These are phyloP conservation scores for Postia placenta DNA, from an alignment of 768 basidiomycete genomes.

Conservation along the genomic window DNA sequence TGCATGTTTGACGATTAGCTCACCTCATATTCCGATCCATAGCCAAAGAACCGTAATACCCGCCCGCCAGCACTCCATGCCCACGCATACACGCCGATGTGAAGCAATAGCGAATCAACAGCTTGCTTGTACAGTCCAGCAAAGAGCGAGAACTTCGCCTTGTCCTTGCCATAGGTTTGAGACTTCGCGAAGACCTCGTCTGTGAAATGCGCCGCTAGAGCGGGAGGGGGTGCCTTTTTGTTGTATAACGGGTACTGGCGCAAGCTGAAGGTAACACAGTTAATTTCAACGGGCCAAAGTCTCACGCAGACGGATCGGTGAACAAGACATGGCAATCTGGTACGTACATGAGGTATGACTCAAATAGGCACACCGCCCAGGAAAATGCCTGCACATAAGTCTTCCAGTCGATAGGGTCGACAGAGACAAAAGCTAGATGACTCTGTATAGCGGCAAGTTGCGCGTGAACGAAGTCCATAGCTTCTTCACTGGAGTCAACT, in stretches of 20 bases:
- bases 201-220: slow-evolving; percentile 63
- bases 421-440: slow-evolving; percentile 64
- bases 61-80: slow-evolving; percentile 66
- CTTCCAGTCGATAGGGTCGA: slow-evolving; percentile 76
- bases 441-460: slow-evolving; percentile 47
- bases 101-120: slow-evolving; percentile 64
- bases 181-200: slow-evolving; percentile 78
- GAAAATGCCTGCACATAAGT: slow-evolving; percentile 73
- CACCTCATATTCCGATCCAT: slow-evolving; percentile 71
- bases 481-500: no score
- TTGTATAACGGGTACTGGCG: slow-evolving; percentile 86
- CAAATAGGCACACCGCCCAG: slow-evolving; percentile 76
- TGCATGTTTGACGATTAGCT: no score
- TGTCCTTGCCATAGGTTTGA: slow-evolving; percentile 87
- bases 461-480: slow-evolving; percentile 21
- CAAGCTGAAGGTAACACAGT: slow-evolving; percentile 29
- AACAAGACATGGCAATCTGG: neutral
- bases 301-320: neutral
- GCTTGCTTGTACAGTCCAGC: slow-evolving; percentile 70
- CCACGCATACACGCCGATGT: slow-evolving; percentile 77
- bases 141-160: slow-evolving; percentile 75
- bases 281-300: neutral
- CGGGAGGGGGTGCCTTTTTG: slow-evolving; percentile 63
- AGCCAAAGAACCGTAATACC: slow-evolving; percentile 48
- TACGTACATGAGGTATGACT: slow-evolving; percentile 80